phyloP scores from a whole-genome alignment of 148 eudicot species.

The Chenopodium suecicum region DNA sequence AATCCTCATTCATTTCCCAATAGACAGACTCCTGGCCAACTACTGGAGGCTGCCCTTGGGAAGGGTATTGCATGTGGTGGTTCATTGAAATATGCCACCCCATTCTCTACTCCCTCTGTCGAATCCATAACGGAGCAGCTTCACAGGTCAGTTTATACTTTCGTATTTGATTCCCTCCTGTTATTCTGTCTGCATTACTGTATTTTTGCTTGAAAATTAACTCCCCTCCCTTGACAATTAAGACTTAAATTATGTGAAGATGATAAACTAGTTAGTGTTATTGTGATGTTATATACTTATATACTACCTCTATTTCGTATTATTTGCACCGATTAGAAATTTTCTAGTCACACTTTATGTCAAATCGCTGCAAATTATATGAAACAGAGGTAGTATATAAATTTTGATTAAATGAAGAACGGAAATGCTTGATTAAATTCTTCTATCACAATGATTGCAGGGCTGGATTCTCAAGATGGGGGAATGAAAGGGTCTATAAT shows the following conservation, averaged over 20 bases:
- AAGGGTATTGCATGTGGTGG: slow-evolving; percentile 90
- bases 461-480: slow-evolving; percentile 93
- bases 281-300: background rate
- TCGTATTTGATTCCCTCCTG: background rate
- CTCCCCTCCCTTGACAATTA: background rate
- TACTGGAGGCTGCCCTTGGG: slow-evolving; percentile 85
- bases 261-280: background rate
- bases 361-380: too few relatives aligned
- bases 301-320: too few relatives aligned
- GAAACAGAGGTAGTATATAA: too few relatives aligned
- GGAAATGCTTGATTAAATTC: too few relatives aligned
- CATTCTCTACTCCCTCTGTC: slow-evolving; percentile 77
- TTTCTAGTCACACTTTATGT: too few relatives aligned
- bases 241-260: background rate
- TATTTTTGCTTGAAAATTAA: background rate
- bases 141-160: slow-evolving; percentile 55
- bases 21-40: slow-evolving; percentile 92
- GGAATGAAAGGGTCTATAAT: slow-evolving; percentile 75
- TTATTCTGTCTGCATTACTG: background rate
- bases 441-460: slow-evolving; percentile 35
- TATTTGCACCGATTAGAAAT: too few relatives aligned
- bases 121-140: slow-evolving; percentile 88
- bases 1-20: slow-evolving; percentile 98
- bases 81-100: slow-evolving; percentile 71
- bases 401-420: too few relatives aligned